Evolutionary conservation across 495 filamentous ascomycete species (phyloP).

Genomic region (Ascobolus immersus): DNA sequence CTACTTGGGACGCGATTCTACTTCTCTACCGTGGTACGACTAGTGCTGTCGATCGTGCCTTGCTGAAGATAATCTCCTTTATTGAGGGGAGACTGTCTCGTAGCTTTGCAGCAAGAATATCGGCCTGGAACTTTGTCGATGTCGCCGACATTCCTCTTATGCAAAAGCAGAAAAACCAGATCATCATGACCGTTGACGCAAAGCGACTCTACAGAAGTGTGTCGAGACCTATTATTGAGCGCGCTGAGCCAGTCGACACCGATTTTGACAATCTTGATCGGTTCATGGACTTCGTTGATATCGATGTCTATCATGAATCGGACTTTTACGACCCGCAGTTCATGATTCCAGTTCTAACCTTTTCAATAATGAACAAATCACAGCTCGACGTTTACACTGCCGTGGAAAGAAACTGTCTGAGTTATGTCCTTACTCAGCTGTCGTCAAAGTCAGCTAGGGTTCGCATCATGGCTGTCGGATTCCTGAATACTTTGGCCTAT

Average conservation of each 20-base stretch:
- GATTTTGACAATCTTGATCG: conserved; percentile 3
- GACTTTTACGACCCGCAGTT: conserved; percentile 12
- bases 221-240: conserved; percentile 7
- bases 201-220: conserved; percentile 10
- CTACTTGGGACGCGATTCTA: conserved; percentile 12
- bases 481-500: conserved; percentile 6
- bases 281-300: conserved; percentile 5
- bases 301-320: conserved; percentile 1
- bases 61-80: conserved; percentile 9
- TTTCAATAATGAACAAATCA: conserved; percentile 5
- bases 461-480: conserved; percentile 8
- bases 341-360: conserved; percentile 11
- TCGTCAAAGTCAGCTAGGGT: conserved; percentile 6
- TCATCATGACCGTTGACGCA: conserved; percentile 7
- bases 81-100: conserved; percentile 12
- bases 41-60: conserved; percentile 7
- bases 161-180: too few species aligned
- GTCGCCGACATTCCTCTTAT: too few species aligned
- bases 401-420: conserved; percentile 10
- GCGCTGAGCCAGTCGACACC: not conserved
- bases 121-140: conserved; percentile 10
- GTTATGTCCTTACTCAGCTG: conserved; percentile 11
- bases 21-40: conserved; percentile 11
- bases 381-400: conserved; percentile 7
- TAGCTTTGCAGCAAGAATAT: conserved; percentile 7